Evolutionary conservation across 352 stramenopile species (phyloP).

Genomic region (Peronospora tabacina): DNA sequence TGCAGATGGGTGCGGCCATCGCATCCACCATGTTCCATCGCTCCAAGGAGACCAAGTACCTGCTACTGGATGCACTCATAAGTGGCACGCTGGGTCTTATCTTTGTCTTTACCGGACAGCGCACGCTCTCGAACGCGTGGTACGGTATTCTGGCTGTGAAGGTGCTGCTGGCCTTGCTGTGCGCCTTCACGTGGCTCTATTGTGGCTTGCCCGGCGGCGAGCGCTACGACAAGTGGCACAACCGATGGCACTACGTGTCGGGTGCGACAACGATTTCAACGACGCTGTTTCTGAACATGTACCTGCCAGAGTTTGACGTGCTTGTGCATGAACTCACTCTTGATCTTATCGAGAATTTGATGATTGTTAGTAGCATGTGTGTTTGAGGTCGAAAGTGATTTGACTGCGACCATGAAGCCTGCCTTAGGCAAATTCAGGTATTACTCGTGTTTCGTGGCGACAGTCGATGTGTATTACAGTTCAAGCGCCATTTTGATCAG

Average conservation of each 20-base stretch:
- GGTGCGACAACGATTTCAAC: slow-evolving; percentile 67
- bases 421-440: background rate
- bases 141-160: slow-evolving; percentile 70
- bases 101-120: slow-evolving; percentile 59
- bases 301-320: slow-evolving; percentile 73
- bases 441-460: background rate
- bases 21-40: slow-evolving; percentile 75
- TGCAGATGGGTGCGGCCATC: slow-evolving; percentile 62
- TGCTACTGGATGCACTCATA: slow-evolving; percentile 70
- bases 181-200: slow-evolving; percentile 76
- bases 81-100: slow-evolving; percentile 61
- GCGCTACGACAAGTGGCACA: slow-evolving; percentile 77
- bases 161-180: slow-evolving; percentile 41
- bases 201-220: slow-evolving; percentile 61
- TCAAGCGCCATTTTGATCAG: too few species aligned
- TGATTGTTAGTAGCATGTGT: slow-evolving; percentile 42
- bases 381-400: slow-evolving; percentile 21
- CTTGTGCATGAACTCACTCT: slow-evolving; percentile 59
- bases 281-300: slow-evolving; percentile 63
- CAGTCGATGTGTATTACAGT: too few species aligned
- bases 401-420: background rate
- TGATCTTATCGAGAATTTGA: slow-evolving; percentile 49
- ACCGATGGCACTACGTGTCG: slow-evolving; percentile 78
- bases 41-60: slow-evolving; percentile 77
- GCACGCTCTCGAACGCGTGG: slow-evolving; percentile 65